Base-by-base conservation (phyloP, 148 eudicot genomes). In the Euryodendron excelsum region DNA sequence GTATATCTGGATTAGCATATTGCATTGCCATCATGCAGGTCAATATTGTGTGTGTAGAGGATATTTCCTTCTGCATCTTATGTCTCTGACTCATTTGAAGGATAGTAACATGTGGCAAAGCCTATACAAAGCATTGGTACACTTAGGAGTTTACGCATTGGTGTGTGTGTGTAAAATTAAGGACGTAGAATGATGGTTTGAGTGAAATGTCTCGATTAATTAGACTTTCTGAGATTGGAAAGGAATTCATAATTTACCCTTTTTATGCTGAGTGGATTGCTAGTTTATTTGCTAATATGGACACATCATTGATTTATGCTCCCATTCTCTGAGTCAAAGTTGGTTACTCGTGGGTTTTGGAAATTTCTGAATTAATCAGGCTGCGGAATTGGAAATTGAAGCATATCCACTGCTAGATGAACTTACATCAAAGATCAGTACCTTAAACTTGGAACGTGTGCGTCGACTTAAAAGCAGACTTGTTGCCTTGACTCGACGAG, bases 361-460 rank as follows among this genome's bases (percentile, higher is more conserved):
- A 28, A 23, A 28, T 47, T 58, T 79, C 61, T 64, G 28, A 69
- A 33, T 86, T 78, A 44, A 31, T 74, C 83, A 96, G 99, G 99
- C 95, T 37, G 89, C 93, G 59, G 99, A 96, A 75, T 85, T 96
- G 74, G 97, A 93, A 81, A 90, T 96, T 50, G 99, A 93, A 87
- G 97, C 95, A 82, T 96, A 96, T 82, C 99, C 99, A 69, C 73
- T 96, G 90, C 91, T 96, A 78, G 99, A 96, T 84, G 99, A 96
- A 88, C 95, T 96, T 60, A 90, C 97, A 31, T 93, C 98, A 73
- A 89, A 92, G 81, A 96, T 93, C 84, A 96, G 98, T 82, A 93
- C 99, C 77, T 77, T 89, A 72, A 96, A 90, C 80, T 85, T 96
- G 89, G 99, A 96, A 85, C 80, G 93, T 56, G 98, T 82, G 45